Evolutionary conservation across 768 basidiomycete genomes (phyloP), one percentile per base, ranked within the genome.

Genomic region (Mycena indigotica): DNA sequence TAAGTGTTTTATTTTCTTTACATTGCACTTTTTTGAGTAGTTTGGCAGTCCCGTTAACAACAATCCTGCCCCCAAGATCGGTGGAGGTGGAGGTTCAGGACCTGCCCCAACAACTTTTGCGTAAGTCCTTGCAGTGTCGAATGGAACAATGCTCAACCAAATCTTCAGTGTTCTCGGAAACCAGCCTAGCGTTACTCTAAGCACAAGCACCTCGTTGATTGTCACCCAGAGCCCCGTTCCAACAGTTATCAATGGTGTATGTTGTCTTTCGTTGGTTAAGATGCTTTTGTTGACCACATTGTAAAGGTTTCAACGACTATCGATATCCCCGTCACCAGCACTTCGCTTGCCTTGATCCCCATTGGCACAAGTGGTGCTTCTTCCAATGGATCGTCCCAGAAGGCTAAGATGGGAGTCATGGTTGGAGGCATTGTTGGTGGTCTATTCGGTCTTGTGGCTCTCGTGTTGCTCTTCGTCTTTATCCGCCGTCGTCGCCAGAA

Each of bases 401-500:
- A 24, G 25, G 24, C 25, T 23, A 55, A 55, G 5, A 49, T 45
- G 3, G 54, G 25, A 21, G 45, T 28, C 25, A 55, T 55, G 29
- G 54, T 45, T 21, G 54, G 54, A 12, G 54, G 54, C 23, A 45
- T 55, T 19, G 45, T 49, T 6, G 54, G 54, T 32, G 54, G 15
- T 35, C 28, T 55, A 4, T 44, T 61, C 39, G 17, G 58, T 35
- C 21, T 65, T 15, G 32, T 59, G 26, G 52, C 26, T 12, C 50
- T 45, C 1, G 4, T 57, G 5, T 32, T 58, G 3, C 53, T 58
- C 28, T 56, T 54, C 45, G 38, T 65, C 21, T 65, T 65, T 55
- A 24, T 62, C 23, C 63, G 60, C 50, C 57, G 46, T 52, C 60
- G 60, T 19, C 50, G 55, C 3, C 60, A 52, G 25, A 59, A 21